Evolutionary conservation across 2,329 filamentous ascomycete genomes (phyloP), one percentile per base, ranked within the genome.

Genomic region (Cercospora sp.): DNA sequence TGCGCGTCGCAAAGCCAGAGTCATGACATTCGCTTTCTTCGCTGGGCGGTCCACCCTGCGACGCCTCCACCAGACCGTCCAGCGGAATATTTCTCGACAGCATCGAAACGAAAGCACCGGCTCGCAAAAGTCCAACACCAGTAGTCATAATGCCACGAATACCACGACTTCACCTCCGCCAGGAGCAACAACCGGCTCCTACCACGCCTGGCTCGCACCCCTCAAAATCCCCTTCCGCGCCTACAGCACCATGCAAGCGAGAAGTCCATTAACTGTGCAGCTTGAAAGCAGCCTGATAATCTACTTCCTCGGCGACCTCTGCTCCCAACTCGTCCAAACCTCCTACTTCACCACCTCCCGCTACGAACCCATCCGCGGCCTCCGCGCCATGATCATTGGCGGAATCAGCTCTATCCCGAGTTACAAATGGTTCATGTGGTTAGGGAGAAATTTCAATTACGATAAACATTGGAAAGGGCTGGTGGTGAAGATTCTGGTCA

Each of bases 391-490:
- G 75, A 77, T 88, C 3, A 94, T 97, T 66, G 93, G 93, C 3
- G 88, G 86, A 1, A 81, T 90, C 59, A 87, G 87, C 10, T 89
- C 90, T 18, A 91, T 97, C 67, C 94, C 94, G 0, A 87, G 86
- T 57, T 97, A 94, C 78, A 87, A 88, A 74, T 97, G 93, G 93
- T 96, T 84, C 81, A 84, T 94, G 73, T 96, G 90, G 80, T 86
- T 97, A 13, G 90, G 91, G 51, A 85, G 87, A 68, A 86, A 89
- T 80, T 97, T 97, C 86, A 97, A 97, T 82, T 97, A 92, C 80
- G 74, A 87, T 7, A 94, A 91, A 32, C 90, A 89, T 73, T 74
- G 87, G 43, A 80, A 92, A 60, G 93, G 91, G 2, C 84, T 97
- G 34, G 83, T 84, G 32, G 88, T 88, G 66, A 97, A 97, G 80